Conservation (phyloP, 208 protist genomes). For the Leishmania guyanensis region DNA sequence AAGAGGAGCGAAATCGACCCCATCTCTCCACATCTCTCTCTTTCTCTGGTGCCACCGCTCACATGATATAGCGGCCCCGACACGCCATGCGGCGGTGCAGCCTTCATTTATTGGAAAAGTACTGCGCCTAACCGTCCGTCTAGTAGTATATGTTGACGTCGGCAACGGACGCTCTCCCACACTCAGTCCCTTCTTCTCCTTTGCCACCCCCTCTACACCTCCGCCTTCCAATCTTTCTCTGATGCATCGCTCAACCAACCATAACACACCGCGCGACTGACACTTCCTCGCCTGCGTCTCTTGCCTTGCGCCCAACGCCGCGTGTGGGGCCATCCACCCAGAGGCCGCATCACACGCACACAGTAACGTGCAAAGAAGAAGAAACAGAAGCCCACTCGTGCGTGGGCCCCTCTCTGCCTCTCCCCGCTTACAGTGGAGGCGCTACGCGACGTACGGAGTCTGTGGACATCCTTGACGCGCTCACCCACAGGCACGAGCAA, state of each 20-base stretch:
- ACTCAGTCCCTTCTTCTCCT: neutral
- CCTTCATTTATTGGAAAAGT: neutral
- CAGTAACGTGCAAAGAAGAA: neutral
- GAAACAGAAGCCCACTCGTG: neutral
- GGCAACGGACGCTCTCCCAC: neutral
- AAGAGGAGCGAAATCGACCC: neutral
- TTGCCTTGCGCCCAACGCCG: neutral
- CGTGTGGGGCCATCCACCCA: neutral
- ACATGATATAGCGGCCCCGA: neutral
- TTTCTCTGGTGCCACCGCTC: neutral
- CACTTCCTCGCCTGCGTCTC: neutral
- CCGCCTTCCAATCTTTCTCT: neutral
- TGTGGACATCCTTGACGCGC: neutral
- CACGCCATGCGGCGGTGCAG: neutral
- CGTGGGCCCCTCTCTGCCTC: neutral
- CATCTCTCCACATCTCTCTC: neutral
- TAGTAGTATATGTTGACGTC: neutral
- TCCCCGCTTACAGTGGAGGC: neutral
- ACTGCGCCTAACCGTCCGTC: neutral
- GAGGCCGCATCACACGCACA: neutral
- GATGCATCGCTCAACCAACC: neutral
- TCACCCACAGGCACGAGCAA: neutral
- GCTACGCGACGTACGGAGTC: neutral
- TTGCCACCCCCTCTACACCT: neutral
- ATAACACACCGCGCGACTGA: neutral